Conservation (phyloP, 1,284 basidiomycete genomes). For the Leccinum fallax region DNA sequence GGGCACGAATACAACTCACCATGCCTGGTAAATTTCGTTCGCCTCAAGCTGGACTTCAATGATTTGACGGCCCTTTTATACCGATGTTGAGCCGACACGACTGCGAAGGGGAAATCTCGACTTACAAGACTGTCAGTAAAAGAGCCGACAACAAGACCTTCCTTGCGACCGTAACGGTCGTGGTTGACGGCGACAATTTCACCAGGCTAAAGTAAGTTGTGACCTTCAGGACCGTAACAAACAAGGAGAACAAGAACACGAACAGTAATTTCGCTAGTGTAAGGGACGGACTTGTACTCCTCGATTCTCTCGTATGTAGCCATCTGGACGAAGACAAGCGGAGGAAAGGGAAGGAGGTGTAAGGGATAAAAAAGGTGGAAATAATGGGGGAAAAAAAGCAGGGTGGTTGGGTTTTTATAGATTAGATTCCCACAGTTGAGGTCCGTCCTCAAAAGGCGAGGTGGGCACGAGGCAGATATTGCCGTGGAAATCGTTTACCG, state of each 20-base stretch:
- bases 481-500: conserved; percentile 21
- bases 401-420: conserved; percentile 46
- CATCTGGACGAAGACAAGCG: conserved; percentile 23
- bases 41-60: conserved; percentile 77
- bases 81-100: conserved; percentile 5
- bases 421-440: conserved; percentile 38
- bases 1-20: conserved; percentile 42
- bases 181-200: conserved; percentile 78
- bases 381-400: conserved; percentile 23
- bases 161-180: conserved; percentile 58
- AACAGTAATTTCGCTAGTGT: conserved; percentile 39
- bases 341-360: conserved; percentile 5
- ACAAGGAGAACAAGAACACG: conserved; percentile 17
- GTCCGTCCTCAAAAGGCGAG: conserved; percentile 38
- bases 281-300: conserved; percentile 29
- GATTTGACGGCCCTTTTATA: conserved; percentile 69
- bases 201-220: conserved; percentile 52
- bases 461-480: conserved; percentile 48
- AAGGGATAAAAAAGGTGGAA: conserved; percentile 24
- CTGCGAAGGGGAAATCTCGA: conserved; percentile 14
- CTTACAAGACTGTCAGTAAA: conserved; percentile 69
- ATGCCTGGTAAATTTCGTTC: conserved; percentile 66
- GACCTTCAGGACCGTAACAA: background rate
- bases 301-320: conserved; percentile 37
- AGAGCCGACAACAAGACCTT: conserved; percentile 76